A percentile compares a stretch with the other conserved stretches of the same genome.
These are phyloP conservation scores for Domatiomyces globalis DNA, from an alignment of 2,329 filamentous ascomycete species.

Conservation along the genomic window DNA sequence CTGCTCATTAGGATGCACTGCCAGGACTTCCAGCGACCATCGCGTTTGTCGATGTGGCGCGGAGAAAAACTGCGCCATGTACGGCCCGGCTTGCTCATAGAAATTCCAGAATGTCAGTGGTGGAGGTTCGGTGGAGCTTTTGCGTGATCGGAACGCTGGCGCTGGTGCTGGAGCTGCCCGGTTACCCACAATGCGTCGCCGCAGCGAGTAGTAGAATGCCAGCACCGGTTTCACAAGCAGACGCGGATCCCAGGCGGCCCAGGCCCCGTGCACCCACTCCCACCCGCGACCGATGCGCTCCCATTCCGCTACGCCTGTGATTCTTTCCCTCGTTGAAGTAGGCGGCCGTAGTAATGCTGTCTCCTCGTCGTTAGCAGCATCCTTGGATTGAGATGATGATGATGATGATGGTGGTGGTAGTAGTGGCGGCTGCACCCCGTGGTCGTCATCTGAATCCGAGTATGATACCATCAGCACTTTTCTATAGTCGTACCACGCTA, in stretches of 20 bases:
- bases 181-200: conserved; percentile 1
- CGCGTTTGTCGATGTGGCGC: conserved; percentile 6
- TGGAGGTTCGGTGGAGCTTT: conserved; percentile 4
- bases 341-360: not conserved
- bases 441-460: not conserved
- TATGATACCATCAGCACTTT: conserved; percentile 8
- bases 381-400: not conserved
- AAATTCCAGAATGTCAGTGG: conserved; percentile 7
- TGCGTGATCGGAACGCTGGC: conserved; percentile 7
- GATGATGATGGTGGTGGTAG: no score
- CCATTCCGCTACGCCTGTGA: conserved; percentile 10
- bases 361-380: not conserved
- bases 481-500: conserved; percentile 6
- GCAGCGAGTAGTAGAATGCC: not conserved
- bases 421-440: no score
- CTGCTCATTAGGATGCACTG: conserved; percentile 7
- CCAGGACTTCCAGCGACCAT: conserved; percentile 9
- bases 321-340: conserved; percentile 1
- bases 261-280: conserved; percentile 4
- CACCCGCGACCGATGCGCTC: conserved; percentile 5
- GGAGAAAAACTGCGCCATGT: conserved; percentile 2
- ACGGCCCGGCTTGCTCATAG: conserved; percentile 2
- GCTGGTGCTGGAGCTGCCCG: conserved; percentile 17
- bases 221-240: conserved; percentile 5
- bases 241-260: conserved; percentile 12